These are phyloP conservation scores for Metschnikowia orientalis DNA, from an alignment of 805 yeast species.

Conservation along the genomic window DNA sequence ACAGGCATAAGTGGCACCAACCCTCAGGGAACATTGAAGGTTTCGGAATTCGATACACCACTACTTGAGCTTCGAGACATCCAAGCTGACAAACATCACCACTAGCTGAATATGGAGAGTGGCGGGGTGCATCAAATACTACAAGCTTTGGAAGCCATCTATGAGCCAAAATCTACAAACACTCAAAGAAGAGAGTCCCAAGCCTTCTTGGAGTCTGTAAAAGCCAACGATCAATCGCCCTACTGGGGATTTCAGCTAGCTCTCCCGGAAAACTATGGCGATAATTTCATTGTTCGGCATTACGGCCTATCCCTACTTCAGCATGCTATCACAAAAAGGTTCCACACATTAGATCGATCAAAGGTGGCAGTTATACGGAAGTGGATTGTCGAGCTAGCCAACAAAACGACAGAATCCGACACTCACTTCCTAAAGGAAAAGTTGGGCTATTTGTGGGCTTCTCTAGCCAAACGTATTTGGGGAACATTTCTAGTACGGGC, in stretches of 20 bases:
- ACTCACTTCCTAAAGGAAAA: conserved; percentile 91
- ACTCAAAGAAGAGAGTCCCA: conserved; percentile 53
- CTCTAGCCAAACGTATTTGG: conserved; percentile 88
- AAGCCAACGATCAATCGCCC: conserved; percentile 78
- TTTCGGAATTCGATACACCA: not conserved
- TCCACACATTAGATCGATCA: conserved; percentile 49
- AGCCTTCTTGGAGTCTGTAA: conserved; percentile 67
- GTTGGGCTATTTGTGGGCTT: conserved; percentile 85
- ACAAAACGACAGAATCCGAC: conserved; percentile 55
- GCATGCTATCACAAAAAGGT: conserved; percentile 58
- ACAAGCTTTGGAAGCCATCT: conserved; percentile 70
- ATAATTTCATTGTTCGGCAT: conserved; percentile 74
- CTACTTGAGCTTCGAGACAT: not conserved
- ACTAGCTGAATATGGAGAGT: conserved; percentile 49
- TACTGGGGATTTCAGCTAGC: conserved; percentile 89
- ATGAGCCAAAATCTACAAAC: conserved; percentile 62
- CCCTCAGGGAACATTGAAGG: conserved; percentile 1
- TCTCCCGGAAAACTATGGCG: conserved; percentile 49
- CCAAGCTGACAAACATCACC: not conserved
- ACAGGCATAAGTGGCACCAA: no score
- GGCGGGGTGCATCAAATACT: conserved; percentile 70
- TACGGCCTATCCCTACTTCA: conserved; percentile 82
- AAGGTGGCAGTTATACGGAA: conserved; percentile 66
- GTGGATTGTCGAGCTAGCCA: conserved; percentile 81
- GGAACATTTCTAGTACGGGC: conserved; percentile 57